Conservation (phyloP, 1,284 basidiomycete genomes). For the Apiotrichum gamsii region DNA sequence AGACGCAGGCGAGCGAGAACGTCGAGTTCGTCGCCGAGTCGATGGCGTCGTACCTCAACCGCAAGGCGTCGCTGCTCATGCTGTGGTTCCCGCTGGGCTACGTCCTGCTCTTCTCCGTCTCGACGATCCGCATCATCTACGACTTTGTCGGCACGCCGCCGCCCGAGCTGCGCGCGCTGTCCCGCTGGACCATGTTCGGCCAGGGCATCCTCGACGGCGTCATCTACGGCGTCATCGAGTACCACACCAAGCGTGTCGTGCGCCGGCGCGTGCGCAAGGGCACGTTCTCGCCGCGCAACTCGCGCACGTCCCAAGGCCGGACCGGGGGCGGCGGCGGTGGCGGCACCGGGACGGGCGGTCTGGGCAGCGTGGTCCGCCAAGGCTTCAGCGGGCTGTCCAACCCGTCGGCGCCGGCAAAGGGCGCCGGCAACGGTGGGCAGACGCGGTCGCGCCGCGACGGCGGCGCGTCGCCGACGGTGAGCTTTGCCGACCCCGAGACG, state of each 20-base stretch:
- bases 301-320: background rate
- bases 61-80: constrained; percentile 47
- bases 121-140: constrained; percentile 46
- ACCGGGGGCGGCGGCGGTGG: background rate
- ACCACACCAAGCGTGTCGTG: constrained; percentile 43
- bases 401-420: too few species aligned
- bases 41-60: constrained; percentile 46
- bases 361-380: too few species aligned
- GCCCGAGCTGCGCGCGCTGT: constrained; percentile 36
- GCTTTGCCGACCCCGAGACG: constrained; percentile 16
- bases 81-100: constrained; percentile 47
- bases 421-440: background rate
- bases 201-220: constrained; percentile 46
- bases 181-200: constrained; percentile 47
- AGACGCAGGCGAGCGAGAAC: constrained; percentile 21
- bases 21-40: constrained; percentile 43
- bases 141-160: constrained; percentile 40
- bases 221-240: constrained; percentile 48
- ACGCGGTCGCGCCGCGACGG: constrained; percentile 1
- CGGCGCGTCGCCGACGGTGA: constrained; percentile 3
- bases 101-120: constrained; percentile 46
- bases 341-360: too few species aligned
- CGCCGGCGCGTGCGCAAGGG: constrained; percentile 34
- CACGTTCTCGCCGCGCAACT: constrained; percentile 20
- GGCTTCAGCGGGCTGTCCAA: too few species aligned